Evolutionary conservation across 768 basidiomycete genomes (phyloP).

Genomic region (Tricholoma sp.): DNA sequence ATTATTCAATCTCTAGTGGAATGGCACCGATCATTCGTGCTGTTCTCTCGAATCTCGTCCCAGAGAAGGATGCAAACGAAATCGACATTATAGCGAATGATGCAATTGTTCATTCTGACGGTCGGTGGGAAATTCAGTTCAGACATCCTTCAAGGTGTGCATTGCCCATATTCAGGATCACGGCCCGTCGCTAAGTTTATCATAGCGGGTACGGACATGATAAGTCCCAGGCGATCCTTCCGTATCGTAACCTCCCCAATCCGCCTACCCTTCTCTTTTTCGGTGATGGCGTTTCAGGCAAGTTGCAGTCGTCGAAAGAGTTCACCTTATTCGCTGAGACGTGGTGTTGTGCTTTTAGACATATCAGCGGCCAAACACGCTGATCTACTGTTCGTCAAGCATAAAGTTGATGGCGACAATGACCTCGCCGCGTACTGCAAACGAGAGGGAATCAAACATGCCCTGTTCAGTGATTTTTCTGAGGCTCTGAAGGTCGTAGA

Average conservation of each 20-base stretch:
- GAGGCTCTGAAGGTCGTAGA: slow-evolving; percentile 56
- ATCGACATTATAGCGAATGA: slow-evolving; percentile 97
- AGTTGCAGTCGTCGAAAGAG: slow-evolving; percentile 14
- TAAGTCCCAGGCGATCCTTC: slow-evolving; percentile 91
- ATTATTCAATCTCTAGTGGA: slow-evolving; percentile 44
- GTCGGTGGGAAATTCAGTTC: slow-evolving; percentile 78
- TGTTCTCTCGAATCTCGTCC: slow-evolving; percentile 79
- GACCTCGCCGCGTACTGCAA: slow-evolving; percentile 84
- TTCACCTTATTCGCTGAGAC: background rate
- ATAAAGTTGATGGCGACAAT: slow-evolving; percentile 71
- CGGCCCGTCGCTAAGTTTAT: background rate
- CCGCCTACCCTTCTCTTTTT: slow-evolving; percentile 93
- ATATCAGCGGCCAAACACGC: slow-evolving; percentile 91
- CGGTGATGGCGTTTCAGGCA: slow-evolving; percentile 95
- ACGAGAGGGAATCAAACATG: slow-evolving; percentile 71
- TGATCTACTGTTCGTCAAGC: slow-evolving; percentile 93
- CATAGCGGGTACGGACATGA: slow-evolving; percentile 87
- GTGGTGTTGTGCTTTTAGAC: slow-evolving; percentile 40
- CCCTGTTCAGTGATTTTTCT: slow-evolving; percentile 71
- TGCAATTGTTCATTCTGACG: slow-evolving; percentile 58
- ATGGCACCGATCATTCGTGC: slow-evolving; percentile 94
- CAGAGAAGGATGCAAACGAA: slow-evolving; percentile 60
- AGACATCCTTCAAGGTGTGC: slow-evolving; percentile 82
- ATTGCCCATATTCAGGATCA: slow-evolving; percentile 6
- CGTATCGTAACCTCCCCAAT: slow-evolving; percentile 66